A percentile compares a stretch with the other conserved stretches of the same genome.
Evolutionary conservation across 106 monocot species (phyloP).

Genomic region (Cymbidium sinense): DNA sequence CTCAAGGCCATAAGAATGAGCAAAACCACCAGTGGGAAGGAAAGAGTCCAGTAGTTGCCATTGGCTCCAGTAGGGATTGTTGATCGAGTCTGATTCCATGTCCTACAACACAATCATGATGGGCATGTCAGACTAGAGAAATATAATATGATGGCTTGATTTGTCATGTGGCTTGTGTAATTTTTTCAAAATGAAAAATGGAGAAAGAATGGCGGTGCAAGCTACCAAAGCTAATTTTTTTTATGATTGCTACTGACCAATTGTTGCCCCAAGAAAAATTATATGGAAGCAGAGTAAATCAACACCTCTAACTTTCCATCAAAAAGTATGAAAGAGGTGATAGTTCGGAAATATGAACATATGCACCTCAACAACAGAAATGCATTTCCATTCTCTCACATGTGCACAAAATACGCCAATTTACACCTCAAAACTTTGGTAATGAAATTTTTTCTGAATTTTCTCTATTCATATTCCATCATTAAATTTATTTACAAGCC

Average conservation of each 20-base stretch:
- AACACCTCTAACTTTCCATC: neutral
- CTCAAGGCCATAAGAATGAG: slow-evolving; percentile 91
- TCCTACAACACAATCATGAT: slow-evolving; percentile 12
- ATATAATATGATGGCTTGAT: slow-evolving; percentile 12
- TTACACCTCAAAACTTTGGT: neutral
- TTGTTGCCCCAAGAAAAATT: neutral
- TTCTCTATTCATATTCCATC: neutral
- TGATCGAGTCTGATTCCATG: slow-evolving; percentile 1
- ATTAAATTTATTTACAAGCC: slow-evolving; percentile 4
- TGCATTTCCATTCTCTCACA: neutral
- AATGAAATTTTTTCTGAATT: neutral
- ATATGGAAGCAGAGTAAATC: neutral
- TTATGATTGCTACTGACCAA: neutral
- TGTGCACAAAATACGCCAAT: neutral
- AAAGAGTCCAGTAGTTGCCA: slow-evolving; percentile 91
- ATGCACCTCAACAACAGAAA: neutral
- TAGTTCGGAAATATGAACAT: neutral
- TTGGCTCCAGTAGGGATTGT: slow-evolving; percentile 45
- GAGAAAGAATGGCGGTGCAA: neutral
- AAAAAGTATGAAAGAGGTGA: neutral
- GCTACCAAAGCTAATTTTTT: neutral
- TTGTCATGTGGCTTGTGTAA: slow-evolving; percentile 8
- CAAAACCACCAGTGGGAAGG: slow-evolving; percentile 91
- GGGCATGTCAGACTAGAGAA: slow-evolving; percentile 8
- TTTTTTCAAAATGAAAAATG: neutral